Base-by-base conservation (phyloP, 1,284 basidiomycete species). In the Inonotus obliquus region DNA sequence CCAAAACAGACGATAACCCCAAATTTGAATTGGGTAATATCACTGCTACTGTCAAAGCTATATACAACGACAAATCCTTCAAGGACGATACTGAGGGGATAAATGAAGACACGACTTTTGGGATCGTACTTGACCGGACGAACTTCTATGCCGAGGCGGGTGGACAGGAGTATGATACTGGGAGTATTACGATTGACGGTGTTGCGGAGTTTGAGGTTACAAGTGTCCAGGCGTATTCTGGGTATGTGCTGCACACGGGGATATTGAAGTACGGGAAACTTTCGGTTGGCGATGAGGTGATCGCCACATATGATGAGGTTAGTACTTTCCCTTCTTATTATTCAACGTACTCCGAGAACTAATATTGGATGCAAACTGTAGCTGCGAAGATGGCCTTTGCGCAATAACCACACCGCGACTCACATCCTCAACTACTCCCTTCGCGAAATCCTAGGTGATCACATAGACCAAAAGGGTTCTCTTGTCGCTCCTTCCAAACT, bases 391-490 rank as follows among this genome's bases (percentile, higher is more conserved):
- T 95, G 92, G 89, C 96, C 96, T 0, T 78, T 99, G 63, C 87
- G 95, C 64, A 98, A 95, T 77, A 99, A 99, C 72, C 97, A 99
- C 79, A 99, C 96, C 25, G 96, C 91, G 14, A 99, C 97, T 0
- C 97, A 99, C 74, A 96, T 99, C 67, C 91, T 99, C 70, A 99
- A 99, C 79, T 99, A 82, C 73, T 85, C 81, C 60, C 84, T 99
- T 4, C 90, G 97, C 35, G 96, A 98, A 72, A 84, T 94, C 2
- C 86, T 98, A 9, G 96, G 96, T 32, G 94, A 98, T 71, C 96
- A 98, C 71, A 90, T 98, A 63, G 96, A 99, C 74, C 97, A 99
- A 74, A 97, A 94, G 73, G 97, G 97, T 19, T 99, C 97, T 7
- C 86, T 99, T 39, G 97, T 99, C 57, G 94, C 96, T 1, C 93